phyloP scores from a whole-genome alignment of 2,329 filamentous ascomycete species.

The Fusarium sp. region DNA sequence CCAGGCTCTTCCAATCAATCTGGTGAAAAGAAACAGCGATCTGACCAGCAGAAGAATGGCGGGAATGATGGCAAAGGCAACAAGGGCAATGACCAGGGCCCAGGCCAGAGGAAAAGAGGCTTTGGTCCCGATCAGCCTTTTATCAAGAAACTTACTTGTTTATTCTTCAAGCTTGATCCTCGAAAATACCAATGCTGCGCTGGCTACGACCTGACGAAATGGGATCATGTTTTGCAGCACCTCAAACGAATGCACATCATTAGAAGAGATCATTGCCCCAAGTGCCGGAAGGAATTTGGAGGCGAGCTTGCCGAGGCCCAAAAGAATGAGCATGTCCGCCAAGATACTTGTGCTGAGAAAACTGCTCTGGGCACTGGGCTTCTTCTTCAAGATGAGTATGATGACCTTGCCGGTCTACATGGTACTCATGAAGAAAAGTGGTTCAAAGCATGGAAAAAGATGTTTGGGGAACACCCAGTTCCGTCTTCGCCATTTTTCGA shows the following conservation, averaged over 20 bases:
- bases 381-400: accelerated
- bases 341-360: accelerated
- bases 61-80: accelerated
- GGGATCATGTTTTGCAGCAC: neutral
- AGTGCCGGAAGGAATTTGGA: accelerated
- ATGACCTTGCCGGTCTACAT: accelerated
- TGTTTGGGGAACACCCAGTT: accelerated
- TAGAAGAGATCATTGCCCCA: neutral
- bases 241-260: neutral
- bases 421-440: neutral
- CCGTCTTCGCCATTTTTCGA: neutral
- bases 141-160: neutral
- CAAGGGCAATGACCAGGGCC: neutral
- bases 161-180: neutral
- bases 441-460: neutral
- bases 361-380: accelerated
- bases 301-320: accelerated
- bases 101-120: accelerated
- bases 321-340: neutral
- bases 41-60: accelerated
- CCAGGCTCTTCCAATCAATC: neutral
- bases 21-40: accelerated
- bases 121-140: accelerated
- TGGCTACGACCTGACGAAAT: accelerated
- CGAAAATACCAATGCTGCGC: neutral